Conservation (phyloP, 139 green algal genomes). For the Zygnema cylindricum region DNA sequence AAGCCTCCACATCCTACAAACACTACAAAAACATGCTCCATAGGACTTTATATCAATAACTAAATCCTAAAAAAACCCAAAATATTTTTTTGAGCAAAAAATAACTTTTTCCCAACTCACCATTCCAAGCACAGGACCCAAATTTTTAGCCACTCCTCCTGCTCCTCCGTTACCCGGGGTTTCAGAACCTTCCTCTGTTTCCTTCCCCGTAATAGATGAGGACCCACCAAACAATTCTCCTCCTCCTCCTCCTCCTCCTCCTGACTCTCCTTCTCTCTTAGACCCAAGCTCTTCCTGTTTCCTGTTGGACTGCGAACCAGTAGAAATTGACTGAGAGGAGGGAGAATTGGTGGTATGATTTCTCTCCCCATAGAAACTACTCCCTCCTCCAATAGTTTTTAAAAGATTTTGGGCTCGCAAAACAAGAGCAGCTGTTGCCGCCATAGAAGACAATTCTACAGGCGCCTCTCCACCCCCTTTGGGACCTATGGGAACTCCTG, state of each 20-base stretch:
- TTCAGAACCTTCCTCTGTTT: neutral
- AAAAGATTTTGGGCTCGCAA: no score
- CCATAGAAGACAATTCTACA: neutral
- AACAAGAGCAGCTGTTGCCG: no score
- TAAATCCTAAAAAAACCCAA: neutral
- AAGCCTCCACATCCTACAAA: no score
- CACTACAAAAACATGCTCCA: neutral
- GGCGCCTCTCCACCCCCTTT: conserved; percentile 25
- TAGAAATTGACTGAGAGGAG: no score
- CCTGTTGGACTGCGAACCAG: no score
- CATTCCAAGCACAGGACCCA: neutral
- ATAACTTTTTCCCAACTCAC: neutral
- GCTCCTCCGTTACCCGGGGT: neutral
- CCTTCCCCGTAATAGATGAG: neutral
- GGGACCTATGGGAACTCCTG: conserved; percentile 34
- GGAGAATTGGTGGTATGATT: no score
- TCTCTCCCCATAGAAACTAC: no score
- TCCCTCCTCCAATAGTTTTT: no score
- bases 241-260: neutral
- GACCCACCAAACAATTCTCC: no score
- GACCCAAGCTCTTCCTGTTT: no score
- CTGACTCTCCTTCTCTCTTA: no score
- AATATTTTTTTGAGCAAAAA: no score
- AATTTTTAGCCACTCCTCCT: neutral
- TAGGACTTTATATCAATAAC: neutral